A percentile compares a stretch with the other conserved stretches of the same genome.
phyloP scores from a whole-genome alignment of 2,329 filamentous ascomycete genomes.

The Pseudogymnoascus sp. region DNA sequence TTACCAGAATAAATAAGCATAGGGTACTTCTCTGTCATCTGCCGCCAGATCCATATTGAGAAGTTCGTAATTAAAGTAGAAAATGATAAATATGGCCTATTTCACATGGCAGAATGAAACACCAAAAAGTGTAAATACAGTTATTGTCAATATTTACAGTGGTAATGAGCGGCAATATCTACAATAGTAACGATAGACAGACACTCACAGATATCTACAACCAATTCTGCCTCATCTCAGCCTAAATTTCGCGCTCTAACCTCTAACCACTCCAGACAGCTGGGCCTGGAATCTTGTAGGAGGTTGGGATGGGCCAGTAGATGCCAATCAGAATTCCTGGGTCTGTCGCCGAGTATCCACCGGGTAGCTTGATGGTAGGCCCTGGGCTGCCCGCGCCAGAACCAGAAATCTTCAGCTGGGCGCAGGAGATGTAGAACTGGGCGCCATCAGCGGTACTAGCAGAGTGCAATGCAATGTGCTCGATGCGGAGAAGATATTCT shows the following conservation, averaged over 20 bases:
- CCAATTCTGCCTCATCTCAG: neutral
- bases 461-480: slow-evolving; percentile 39
- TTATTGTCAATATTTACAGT: neutral
- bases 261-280: slow-evolving; percentile 22
- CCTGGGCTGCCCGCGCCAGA: slow-evolving; percentile 20
- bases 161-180: neutral
- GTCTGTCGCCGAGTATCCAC: slow-evolving; percentile 31
- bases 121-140: neutral
- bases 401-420: slow-evolving; percentile 33
- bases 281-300: slow-evolving; percentile 37
- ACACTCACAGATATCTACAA: neutral
- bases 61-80: neutral
- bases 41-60: neutral
- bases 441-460: slow-evolving; percentile 30
- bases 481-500: slow-evolving; percentile 36
- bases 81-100: neutral
- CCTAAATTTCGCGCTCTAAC: neutral
- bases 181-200: neutral
- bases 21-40: neutral
- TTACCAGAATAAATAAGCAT: neutral
- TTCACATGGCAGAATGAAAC: neutral
- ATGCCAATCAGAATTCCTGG: slow-evolving; percentile 35
- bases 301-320: slow-evolving; percentile 27
- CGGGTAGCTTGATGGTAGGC: slow-evolving; percentile 20
- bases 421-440: slow-evolving; percentile 38